Percentiles rank a stretch among this genome's conserved stretches.
Evolutionary conservation across 164 flowering plant species (phyloP).

Genomic region (Vitis riparia): DNA sequence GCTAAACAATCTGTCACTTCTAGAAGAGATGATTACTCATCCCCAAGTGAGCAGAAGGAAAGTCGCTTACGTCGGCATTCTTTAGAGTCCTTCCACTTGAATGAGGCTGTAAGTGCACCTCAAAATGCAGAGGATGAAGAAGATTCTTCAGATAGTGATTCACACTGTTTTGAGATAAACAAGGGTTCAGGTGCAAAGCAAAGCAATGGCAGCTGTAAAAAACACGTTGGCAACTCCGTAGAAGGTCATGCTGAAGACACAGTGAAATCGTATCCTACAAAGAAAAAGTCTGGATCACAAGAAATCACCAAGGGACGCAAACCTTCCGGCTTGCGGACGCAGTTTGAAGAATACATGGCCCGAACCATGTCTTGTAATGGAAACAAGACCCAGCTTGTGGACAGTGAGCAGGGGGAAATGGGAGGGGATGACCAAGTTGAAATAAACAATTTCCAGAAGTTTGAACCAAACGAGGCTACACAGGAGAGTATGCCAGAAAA

Average conservation of each 20-base stretch:
- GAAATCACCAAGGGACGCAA: slow-evolving; percentile 27
- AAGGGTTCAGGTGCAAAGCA: slow-evolving; percentile 23
- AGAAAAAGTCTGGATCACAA: slow-evolving; percentile 27
- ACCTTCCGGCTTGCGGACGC: slow-evolving; percentile 29
- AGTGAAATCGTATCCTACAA: slow-evolving; percentile 21
- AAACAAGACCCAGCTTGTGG: slow-evolving; percentile 18
- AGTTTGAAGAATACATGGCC: slow-evolving; percentile 37
- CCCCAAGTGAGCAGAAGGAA: slow-evolving; percentile 14
- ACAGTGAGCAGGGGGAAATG: slow-evolving; percentile 8
- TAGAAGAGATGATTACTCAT: slow-evolving; percentile 4
- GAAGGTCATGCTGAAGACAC: slow-evolving; percentile 25
- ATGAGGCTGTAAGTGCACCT: slow-evolving; percentile 67
- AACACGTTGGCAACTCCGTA: slow-evolving; percentile 8
- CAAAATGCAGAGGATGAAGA: slow-evolving; percentile 52
- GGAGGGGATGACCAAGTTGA: slow-evolving; percentile 23
- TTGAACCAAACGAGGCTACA: slow-evolving; percentile 17
- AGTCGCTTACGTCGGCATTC: slow-evolving; percentile 39
- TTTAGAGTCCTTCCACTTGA: slow-evolving; percentile 60
- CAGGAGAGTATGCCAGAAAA: slow-evolving; percentile 20
- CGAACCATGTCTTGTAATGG: slow-evolving; percentile 19
- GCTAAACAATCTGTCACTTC: slow-evolving; percentile 29
- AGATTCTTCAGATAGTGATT: slow-evolving; percentile 37
- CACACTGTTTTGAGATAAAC: slow-evolving; percentile 38
- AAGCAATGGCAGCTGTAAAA: slow-evolving; percentile 23
- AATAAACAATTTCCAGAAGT: slow-evolving; percentile 15